phyloP scores from a whole-genome alignment of 345 rosid species.

The Brassica juncea region DNA sequence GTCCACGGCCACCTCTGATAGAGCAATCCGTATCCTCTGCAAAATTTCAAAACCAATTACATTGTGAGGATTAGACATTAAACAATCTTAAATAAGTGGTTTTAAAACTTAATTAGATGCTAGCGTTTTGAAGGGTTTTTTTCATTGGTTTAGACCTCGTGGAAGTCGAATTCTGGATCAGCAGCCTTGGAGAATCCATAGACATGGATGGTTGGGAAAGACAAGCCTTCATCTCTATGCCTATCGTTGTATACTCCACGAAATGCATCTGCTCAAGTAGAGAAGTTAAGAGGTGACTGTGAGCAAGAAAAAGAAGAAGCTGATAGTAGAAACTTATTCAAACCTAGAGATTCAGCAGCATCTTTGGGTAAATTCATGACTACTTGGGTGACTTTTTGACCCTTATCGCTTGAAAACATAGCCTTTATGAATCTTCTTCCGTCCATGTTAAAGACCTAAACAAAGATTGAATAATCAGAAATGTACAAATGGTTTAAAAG shows the following conservation, averaged over 20 bases:
- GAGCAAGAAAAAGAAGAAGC: neutral
- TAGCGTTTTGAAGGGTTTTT: neutral
- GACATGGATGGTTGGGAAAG: slow-evolving; percentile 73
- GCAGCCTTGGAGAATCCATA: slow-evolving; percentile 91
- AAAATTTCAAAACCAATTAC: slow-evolving; percentile 1
- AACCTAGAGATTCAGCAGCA: slow-evolving; percentile 83
- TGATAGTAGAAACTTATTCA: neutral
- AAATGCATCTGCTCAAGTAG: slow-evolving; percentile 62
- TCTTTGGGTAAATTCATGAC: slow-evolving; percentile 89
- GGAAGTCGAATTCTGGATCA: slow-evolving; percentile 93
- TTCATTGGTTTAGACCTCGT: slow-evolving; percentile 55
- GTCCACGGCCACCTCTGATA: slow-evolving; percentile 70
- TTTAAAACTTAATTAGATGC: neutral
- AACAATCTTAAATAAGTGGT: neutral
- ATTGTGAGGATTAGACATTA: neutral
- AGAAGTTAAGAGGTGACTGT: neutral
- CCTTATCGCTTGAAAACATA: slow-evolving; percentile 73
- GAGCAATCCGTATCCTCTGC: slow-evolving; percentile 78
- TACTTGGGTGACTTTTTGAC: slow-evolving; percentile 68
- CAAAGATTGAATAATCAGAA: slow-evolving; percentile 18
- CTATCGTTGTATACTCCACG: slow-evolving; percentile 61
- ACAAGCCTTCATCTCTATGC: slow-evolving; percentile 43
- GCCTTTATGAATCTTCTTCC: slow-evolving; percentile 83
- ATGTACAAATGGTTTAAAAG: neutral
- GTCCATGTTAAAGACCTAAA: slow-evolving; percentile 82